A percentile compares a stretch with the other conserved stretches of the same genome.
These are phyloP conservation scores for Colletotrichum godetiae DNA, from an alignment of 2,329 filamentous ascomycete genomes.

Conservation along the genomic window DNA sequence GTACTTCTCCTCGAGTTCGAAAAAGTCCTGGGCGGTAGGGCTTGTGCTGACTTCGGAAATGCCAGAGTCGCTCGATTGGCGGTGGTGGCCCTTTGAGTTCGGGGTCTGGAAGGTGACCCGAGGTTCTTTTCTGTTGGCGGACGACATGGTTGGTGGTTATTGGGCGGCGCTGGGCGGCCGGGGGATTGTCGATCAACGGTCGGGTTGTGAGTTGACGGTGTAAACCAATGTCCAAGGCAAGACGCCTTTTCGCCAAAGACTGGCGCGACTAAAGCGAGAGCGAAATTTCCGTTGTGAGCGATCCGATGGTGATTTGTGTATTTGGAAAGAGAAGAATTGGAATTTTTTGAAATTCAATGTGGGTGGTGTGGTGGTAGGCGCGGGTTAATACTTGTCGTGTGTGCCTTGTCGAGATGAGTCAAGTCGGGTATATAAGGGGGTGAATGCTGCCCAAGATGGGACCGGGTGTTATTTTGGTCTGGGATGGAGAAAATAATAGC, in stretches of 20 bases:
- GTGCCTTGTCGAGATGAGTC: conserved; percentile 30
- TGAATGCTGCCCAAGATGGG: conserved; percentile 26
- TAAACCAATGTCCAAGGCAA: conserved; percentile 3
- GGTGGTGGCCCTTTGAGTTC: conserved; percentile 34
- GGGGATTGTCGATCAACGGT: conserved; percentile 18
- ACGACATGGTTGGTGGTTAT: conserved; percentile 31
- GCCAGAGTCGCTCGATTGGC: conserved; percentile 38
- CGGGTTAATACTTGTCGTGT: conserved; percentile 31
- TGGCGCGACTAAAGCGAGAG: conserved; percentile 1
- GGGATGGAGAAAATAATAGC: conserved; percentile 17
- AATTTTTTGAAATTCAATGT: conserved; percentile 26
- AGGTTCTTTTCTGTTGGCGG: conserved; percentile 33
- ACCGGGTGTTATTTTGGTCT: conserved; percentile 27
- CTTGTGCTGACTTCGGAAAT: conserved; percentile 37
- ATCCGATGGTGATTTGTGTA: neutral
- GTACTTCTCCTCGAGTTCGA: conserved; percentile 20
- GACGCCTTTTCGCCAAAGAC: conserved; percentile 1
- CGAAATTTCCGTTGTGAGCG: neutral
- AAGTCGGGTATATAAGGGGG: conserved; percentile 33
- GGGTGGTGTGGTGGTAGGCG: conserved; percentile 28
- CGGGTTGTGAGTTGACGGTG: neutral
- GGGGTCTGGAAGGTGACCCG: conserved; percentile 32
- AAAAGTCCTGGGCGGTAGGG: conserved; percentile 37
- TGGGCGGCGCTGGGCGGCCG: neutral
- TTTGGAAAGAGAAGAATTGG: conserved; percentile 1